Percentiles rank a stretch among this genome's conserved stretches.
Evolutionary conservation across 2,329 filamentous ascomycete genomes (phyloP).

Genomic region (Dryadomyces quercus-mongolicae): DNA sequence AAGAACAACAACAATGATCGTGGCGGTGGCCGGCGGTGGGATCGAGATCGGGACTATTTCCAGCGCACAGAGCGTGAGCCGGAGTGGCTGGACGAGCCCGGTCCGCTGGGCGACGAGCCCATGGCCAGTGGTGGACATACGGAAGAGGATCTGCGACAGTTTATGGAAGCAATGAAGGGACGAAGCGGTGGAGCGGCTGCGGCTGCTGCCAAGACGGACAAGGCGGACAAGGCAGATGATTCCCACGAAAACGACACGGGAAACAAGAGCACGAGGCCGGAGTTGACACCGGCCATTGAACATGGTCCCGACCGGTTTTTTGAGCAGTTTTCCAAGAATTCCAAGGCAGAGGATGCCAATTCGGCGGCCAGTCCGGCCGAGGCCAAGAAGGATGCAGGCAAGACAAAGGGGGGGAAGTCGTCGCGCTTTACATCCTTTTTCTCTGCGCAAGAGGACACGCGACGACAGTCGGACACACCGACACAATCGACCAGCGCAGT

Average conservation of each 20-base stretch:
- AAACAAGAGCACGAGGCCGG: conserved; percentile 39
- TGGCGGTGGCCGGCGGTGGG: conserved; percentile 35
- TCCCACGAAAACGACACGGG: conserved; percentile 27
- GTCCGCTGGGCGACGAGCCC: neutral
- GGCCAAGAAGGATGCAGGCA: conserved; percentile 33
- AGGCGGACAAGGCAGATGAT: conserved; percentile 21
- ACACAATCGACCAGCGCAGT: conserved; percentile 15
- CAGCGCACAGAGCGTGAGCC: conserved; percentile 62
- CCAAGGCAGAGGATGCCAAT: conserved; percentile 20
- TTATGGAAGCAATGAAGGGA: conserved; percentile 84
- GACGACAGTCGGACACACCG: conserved; percentile 35
- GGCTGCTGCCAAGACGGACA: conserved; percentile 13
- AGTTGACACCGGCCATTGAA: conserved; percentile 52
- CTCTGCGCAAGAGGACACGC: conserved; percentile 41
- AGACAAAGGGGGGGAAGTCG: conserved; percentile 52
- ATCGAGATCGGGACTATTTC: conserved; percentile 30
- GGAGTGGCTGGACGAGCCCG: conserved; percentile 69
- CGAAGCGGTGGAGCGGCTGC: conserved; percentile 20
- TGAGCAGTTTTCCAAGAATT: conserved; percentile 23
- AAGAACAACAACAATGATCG: conserved; percentile 51
- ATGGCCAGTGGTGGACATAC: conserved; percentile 56
- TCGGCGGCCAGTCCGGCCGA: conserved; percentile 25
- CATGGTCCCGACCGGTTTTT: conserved; percentile 70
- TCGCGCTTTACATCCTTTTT: conserved; percentile 85
- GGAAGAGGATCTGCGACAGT: conserved; percentile 84